These are phyloP conservation scores for Apodospora peruviana DNA, from an alignment of 495 filamentous ascomycete species.

Conservation along the genomic window DNA sequence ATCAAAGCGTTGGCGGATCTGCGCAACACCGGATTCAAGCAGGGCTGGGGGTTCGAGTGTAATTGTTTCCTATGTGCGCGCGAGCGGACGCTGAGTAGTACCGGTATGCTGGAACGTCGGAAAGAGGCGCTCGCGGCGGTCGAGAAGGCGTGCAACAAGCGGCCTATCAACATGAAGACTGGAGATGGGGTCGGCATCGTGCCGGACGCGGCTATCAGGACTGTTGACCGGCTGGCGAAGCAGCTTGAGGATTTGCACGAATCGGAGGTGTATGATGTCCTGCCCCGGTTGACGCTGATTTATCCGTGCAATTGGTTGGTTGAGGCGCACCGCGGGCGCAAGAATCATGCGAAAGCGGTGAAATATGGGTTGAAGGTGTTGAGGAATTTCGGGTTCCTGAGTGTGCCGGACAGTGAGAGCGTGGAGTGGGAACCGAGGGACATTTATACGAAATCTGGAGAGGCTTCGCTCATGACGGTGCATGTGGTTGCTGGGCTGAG, in stretches of 20 bases:
- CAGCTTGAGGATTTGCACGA: slow-evolving; percentile 36
- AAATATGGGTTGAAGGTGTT: slow-evolving; percentile 31
- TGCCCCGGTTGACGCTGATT: slow-evolving; percentile 37
- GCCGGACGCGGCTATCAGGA: slow-evolving; percentile 24
- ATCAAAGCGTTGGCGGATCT: slow-evolving; percentile 13
- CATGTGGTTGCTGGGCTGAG: slow-evolving; percentile 34
- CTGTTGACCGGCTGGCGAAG: slow-evolving; percentile 24
- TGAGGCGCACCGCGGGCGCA: slow-evolving; percentile 29
- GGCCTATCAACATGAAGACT: not conserved
- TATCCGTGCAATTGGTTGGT: slow-evolving; percentile 38
- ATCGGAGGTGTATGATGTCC: slow-evolving; percentile 23
- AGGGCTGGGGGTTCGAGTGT: slow-evolving; percentile 47
- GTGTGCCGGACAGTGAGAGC: slow-evolving; percentile 14
- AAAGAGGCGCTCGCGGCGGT: slow-evolving; percentile 13
- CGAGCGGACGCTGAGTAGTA: slow-evolving; percentile 13
- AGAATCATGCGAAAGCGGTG: slow-evolving; percentile 34
- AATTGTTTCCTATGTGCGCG: slow-evolving; percentile 37
- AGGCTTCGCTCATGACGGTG: slow-evolving; percentile 31
- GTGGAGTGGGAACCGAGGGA: slow-evolving; percentile 21
- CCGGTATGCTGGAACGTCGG: slow-evolving; percentile 14
- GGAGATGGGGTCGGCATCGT: slow-evolving; percentile 9
- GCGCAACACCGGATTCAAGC: slow-evolving; percentile 17
- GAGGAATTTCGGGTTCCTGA: slow-evolving; percentile 38
- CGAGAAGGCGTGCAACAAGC: slow-evolving; percentile 10
- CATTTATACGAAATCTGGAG: slow-evolving; percentile 12